Percentiles rank a stretch among this genome's conserved stretches.
phyloP scores from a whole-genome alignment of 78 protist species.

The Dictyostelium intermedium region DNA sequence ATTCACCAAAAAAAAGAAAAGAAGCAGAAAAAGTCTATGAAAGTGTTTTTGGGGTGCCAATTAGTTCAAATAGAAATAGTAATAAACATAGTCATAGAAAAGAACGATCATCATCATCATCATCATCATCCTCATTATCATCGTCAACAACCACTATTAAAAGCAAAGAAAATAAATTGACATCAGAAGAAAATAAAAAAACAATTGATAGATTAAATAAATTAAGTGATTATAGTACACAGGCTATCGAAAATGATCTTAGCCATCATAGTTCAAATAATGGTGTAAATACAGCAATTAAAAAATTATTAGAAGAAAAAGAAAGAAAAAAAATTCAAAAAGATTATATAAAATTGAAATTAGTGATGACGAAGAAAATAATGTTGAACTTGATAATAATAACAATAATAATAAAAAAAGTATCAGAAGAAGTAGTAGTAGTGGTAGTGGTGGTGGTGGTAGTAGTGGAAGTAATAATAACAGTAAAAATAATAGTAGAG shows the following conservation, averaged over 20 bases:
- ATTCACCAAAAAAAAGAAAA: background rate
- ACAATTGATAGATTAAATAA: background rate
- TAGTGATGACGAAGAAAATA: background rate
- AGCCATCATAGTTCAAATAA: background rate
- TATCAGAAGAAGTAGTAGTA: background rate
- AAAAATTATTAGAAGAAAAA: background rate
- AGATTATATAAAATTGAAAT: background rate
- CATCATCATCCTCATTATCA: background rate
- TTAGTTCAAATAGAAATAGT: background rate
- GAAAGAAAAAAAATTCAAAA: background rate
- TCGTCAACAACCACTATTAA: background rate
- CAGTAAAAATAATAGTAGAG: background rate
- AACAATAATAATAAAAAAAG: background rate
- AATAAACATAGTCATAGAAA: background rate
- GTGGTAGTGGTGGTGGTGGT: no score
- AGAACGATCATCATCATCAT: background rate
- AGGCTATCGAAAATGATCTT: background rate
- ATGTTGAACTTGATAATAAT: background rate
- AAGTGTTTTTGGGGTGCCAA: background rate
- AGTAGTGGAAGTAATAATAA: background rate
- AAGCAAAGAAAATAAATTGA: background rate
- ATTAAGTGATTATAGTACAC: background rate
- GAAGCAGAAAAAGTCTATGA: background rate
- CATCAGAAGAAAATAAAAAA: background rate
- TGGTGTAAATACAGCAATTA: background rate